Conservation (phyloP, 2,329 filamentous ascomycete genomes). For the Fusarium tuaranense region DNA sequence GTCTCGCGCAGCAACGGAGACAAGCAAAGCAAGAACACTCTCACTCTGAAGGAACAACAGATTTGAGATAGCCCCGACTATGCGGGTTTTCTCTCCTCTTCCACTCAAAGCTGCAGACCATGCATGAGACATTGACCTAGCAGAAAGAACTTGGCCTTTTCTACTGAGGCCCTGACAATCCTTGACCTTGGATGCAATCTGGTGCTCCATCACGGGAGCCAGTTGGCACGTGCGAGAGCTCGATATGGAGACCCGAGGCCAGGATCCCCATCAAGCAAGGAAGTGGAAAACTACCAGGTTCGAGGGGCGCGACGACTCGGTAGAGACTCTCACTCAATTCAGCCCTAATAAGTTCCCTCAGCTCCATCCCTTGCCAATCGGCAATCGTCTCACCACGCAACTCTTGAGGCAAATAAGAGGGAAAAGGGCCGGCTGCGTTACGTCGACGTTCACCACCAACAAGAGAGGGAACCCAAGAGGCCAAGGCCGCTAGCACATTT, state of each 20-base stretch:
- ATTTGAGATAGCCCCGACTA: background rate
- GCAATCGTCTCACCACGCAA: conserved; percentile 7
- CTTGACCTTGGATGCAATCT: conserved; percentile 17
- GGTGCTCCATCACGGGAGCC: conserved; percentile 15
- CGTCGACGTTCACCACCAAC: conserved; percentile 2
- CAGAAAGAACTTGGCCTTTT: background rate
- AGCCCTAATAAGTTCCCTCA: conserved; percentile 3
- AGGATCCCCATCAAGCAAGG: background rate
- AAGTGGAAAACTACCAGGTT: conserved; percentile 7
- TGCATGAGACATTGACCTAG: background rate
- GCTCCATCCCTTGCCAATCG: conserved; percentile 16
- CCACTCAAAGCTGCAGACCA: background rate
- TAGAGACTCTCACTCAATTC: conserved; percentile 13
- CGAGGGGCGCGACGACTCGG: conserved; percentile 12
- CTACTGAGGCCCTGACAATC: conserved; percentile 6
- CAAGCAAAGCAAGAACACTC: background rate
- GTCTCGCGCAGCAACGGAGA: background rate
- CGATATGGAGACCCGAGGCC: conserved; percentile 20
- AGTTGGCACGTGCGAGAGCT: conserved; percentile 43
- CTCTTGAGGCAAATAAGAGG: background rate
- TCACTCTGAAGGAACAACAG: background rate
- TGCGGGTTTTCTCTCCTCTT: conserved; percentile 8
- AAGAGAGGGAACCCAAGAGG: conserved; percentile 4
- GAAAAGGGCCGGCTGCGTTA: background rate
- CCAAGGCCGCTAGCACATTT: conserved; percentile 16